These are phyloP conservation scores for Telfairia occidentalis DNA, from an alignment of 331 rosid species.

Conservation along the genomic window DNA sequence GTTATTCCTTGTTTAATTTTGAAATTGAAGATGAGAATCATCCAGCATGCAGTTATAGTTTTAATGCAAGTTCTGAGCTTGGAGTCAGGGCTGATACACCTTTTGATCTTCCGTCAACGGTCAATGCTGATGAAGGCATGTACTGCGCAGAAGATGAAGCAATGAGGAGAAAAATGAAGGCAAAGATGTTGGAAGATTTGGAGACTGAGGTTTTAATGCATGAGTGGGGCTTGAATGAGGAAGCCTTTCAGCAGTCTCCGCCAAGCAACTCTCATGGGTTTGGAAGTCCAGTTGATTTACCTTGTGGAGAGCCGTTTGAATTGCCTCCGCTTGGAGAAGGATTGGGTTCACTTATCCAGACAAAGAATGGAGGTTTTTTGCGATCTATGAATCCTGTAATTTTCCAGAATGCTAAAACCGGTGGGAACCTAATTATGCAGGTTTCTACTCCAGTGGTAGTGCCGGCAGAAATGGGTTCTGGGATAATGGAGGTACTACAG, in stretches of 20 bases:
- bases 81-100: slow-evolving; percentile 20
- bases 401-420: slow-evolving; percentile 52
- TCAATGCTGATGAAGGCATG: slow-evolving; percentile 46
- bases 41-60: slow-evolving; percentile 18
- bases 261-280: slow-evolving; percentile 35
- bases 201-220: slow-evolving; percentile 76
- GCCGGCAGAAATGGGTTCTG: slow-evolving; percentile 98
- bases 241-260: slow-evolving; percentile 64
- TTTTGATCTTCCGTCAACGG: slow-evolving; percentile 28
- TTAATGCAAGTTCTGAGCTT: slow-evolving; percentile 25
- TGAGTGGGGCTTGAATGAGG: slow-evolving; percentile 77
- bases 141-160: slow-evolving; percentile 33
- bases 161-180: slow-evolving; percentile 37
- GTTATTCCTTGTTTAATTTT: slow-evolving; percentile 55
- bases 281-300: slow-evolving; percentile 50
- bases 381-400: slow-evolving; percentile 72
- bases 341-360: slow-evolving; percentile 74
- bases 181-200: slow-evolving; percentile 52
- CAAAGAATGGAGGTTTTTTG: slow-evolving; percentile 70
- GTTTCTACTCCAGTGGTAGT: slow-evolving; percentile 94
- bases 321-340: slow-evolving; percentile 70
- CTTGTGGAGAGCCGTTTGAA: slow-evolving; percentile 31
- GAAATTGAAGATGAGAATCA: slow-evolving; percentile 21
- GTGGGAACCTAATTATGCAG: slow-evolving; percentile 83
- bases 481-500: slow-evolving; percentile 67